These are phyloP conservation scores for Otatea glauca DNA, from an alignment of 176 grass and related monocot species.

Conservation along the genomic window DNA sequence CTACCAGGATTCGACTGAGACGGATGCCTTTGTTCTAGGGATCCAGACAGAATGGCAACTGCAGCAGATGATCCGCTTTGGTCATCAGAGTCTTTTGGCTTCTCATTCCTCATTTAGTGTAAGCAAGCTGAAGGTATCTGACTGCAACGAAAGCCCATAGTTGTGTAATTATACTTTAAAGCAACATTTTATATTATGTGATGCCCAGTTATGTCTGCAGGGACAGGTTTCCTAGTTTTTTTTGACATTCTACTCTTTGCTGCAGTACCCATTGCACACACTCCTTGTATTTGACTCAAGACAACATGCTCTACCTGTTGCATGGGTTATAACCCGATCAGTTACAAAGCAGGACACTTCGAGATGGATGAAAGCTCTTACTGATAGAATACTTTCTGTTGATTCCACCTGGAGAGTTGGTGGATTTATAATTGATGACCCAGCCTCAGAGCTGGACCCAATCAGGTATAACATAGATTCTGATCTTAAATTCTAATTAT, in stretches of 20 bases:
- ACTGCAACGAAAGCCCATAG: neutral
- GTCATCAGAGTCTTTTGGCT: constrained; percentile 76
- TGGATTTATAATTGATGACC: constrained; percentile 83
- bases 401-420: constrained; percentile 68
- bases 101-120: constrained; percentile 83
- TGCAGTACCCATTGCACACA: constrained; percentile 88
- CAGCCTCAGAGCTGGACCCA: constrained; percentile 76
- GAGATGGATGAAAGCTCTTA: constrained; percentile 90
- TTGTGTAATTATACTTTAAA: constrained; percentile 29
- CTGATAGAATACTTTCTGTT: constrained; percentile 65
- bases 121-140: constrained; percentile 89
- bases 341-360: constrained; percentile 74
- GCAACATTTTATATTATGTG: neutral
- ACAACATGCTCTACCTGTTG: constrained; percentile 80
- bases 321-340: constrained; percentile 91
- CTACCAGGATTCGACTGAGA: constrained; percentile 79
- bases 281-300: constrained; percentile 89
- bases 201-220: neutral
- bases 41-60: constrained; percentile 93
- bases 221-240: constrained; percentile 1
- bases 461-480: constrained; percentile 60
- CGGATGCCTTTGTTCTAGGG: constrained; percentile 76
- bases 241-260: constrained; percentile 42
- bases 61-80: constrained; percentile 88
- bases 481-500: neutral